Conservation (phyloP, 129 eudicot genomes). For the Ambrosia trifida region DNA sequence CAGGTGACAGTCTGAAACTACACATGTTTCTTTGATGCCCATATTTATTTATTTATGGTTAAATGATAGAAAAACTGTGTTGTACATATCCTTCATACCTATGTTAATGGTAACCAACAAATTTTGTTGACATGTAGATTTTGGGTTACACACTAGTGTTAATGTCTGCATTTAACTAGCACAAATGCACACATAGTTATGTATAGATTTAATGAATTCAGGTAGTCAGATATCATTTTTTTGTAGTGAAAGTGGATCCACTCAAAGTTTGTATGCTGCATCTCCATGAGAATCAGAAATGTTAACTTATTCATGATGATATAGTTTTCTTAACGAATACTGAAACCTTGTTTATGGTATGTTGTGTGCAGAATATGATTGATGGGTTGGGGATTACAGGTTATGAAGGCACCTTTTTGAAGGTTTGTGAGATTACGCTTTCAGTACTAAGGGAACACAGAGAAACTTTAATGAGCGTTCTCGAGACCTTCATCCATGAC, state of each 20-base stretch:
- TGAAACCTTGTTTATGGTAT: conserved; percentile 21
- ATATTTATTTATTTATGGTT: neutral
- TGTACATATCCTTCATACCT: conserved; percentile 13
- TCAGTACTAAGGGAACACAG: conserved; percentile 81
- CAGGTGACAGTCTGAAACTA: conserved; percentile 55
- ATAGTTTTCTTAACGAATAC: neutral
- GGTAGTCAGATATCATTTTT: neutral
- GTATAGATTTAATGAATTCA: neutral
- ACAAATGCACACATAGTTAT: neutral
- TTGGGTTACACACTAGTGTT: neutral
- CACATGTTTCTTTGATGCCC: neutral
- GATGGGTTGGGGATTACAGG: conserved; percentile 99
- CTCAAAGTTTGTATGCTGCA: neutral
- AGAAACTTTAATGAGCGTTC: conserved; percentile 93
- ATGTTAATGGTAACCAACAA: neutral
- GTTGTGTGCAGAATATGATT: conserved; percentile 81
- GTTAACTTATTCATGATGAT: conserved; percentile 1
- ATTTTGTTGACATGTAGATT: conserved; percentile 4
- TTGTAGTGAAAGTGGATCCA: neutral
- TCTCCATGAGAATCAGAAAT: neutral
- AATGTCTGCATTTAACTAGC: neutral
- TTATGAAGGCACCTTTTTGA: conserved; percentile 83
- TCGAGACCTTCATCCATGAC: conserved; percentile 94
- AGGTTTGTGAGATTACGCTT: conserved; percentile 97
- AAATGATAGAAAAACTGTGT: neutral